Base-by-base conservation (phyloP, 225 moss, liverwort and hornwort genomes). In the Antitrichia curtipendula region DNA sequence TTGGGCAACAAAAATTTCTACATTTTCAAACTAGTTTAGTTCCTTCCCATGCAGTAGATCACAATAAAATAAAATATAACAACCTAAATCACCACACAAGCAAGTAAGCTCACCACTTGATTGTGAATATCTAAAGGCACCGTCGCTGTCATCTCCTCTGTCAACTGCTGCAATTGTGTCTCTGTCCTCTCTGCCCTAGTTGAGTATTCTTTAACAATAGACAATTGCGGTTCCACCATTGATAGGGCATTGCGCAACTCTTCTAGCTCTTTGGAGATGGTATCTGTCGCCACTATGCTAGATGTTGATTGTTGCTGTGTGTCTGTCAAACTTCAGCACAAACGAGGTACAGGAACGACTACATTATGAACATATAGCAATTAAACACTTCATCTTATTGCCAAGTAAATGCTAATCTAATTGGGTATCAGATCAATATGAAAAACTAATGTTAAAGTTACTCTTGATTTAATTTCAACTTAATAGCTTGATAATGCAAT, bases 121-220 rank as follows among this genome's bases (percentile, higher is more conserved):
- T 95, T 91, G 87, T 96, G 96, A 49, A 95, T 80, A 57, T 94
- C 94, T 78, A 92, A 83, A 85, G 95, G 93, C 84, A 98, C 90
- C 50, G 89, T 93, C 76, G 88, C 88, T 36, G 91, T 88, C 69
- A 94, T 88, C 72, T 92, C 93, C 81, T 87, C 85, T 75, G 91
- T 91, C 64, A 96, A 88, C 74, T 92, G 90, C 63, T 92, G 93
- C 75, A 96, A 80, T 78, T 93, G 92, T 53, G 88, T 71, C 83
- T 96, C 95, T 86, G 92, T 82, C 65, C 76, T 84, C 57, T 91
- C 91, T 64, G 94, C 90, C 84, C 92, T 91, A 21, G 81, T 56
- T 47, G 87, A 80, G 56, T 80, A 89, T 68, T 89, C 84, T 85
- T 90, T 91, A 20, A 90, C 86, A 57, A 45, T 52, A 76, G 82